Evolutionary conservation across 768 basidiomycete species (phyloP).

Genomic region (Postia placenta): DNA sequence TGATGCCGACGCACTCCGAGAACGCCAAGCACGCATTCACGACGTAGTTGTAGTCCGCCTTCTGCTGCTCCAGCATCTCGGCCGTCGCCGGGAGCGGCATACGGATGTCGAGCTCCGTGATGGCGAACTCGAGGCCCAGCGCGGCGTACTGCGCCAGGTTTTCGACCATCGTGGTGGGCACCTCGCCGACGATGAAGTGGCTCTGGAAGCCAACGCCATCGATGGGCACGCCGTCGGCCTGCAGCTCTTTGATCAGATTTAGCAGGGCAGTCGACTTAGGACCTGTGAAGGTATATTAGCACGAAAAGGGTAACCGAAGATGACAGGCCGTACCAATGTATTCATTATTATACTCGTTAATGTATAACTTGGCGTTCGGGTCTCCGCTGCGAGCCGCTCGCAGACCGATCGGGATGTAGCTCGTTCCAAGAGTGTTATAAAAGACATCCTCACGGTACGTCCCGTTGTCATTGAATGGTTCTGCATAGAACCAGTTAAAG

Average conservation of each 20-base stretch:
- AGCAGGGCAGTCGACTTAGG: conserved; percentile 52
- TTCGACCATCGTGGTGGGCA: conserved; percentile 40
- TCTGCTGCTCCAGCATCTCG: conserved; percentile 46
- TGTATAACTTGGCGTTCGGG: conserved; percentile 50
- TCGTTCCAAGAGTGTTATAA: conserved; percentile 41
- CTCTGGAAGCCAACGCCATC: conserved; percentile 58
- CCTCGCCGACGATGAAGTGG: conserved; percentile 54
- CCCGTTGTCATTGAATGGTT: conserved; percentile 58
- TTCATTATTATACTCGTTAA: conserved; percentile 36
- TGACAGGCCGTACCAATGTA: conserved; percentile 13
- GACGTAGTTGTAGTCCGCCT: conserved; percentile 51
- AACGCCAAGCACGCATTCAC: conserved; percentile 46
- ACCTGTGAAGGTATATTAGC: conserved; percentile 26
- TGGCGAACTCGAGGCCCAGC: conserved; percentile 60
- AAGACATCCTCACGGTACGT: conserved; percentile 49
- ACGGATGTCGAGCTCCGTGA: conserved; percentile 65
- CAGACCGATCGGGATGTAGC: conserved; percentile 49
- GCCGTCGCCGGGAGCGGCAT: conserved; percentile 48
- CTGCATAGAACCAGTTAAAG: conserved; percentile 4
- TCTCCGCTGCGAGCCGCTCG: conserved; percentile 48
- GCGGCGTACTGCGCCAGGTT: conserved; percentile 48
- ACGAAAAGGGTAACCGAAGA: no score
- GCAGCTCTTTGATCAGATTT: conserved; percentile 43
- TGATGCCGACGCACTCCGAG: conserved; percentile 30
- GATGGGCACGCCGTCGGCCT: conserved; percentile 43